phyloP scores from a whole-genome alignment of 768 basidiomycete genomes.

The Hebeloma cylindrosporum region DNA sequence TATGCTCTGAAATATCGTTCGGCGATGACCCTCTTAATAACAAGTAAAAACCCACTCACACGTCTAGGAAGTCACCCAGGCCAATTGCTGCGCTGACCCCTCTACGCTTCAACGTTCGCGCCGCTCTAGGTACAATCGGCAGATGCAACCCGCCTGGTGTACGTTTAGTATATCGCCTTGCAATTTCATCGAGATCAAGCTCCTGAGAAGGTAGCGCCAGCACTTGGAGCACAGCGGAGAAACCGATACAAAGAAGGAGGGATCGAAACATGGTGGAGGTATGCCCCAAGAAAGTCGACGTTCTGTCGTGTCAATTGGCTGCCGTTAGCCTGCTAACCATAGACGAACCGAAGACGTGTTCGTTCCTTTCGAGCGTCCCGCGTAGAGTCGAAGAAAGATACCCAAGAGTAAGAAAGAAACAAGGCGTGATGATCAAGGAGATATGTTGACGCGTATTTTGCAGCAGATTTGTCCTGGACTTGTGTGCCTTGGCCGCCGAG shows the following conservation, averaged over 20 bases:
- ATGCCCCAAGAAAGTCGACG: not conserved
- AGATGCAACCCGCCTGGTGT: constrained; percentile 37
- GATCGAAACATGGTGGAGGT: not conserved
- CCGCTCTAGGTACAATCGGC: constrained; percentile 32
- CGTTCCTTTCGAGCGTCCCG: too few relatives aligned
- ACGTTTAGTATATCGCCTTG: constrained; percentile 25
- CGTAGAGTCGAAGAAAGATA: too few relatives aligned
- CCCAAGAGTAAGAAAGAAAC: too few relatives aligned
- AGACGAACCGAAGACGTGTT: too few relatives aligned
- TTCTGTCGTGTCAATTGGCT: constrained; percentile 9
- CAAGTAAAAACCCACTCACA: constrained; percentile 42
- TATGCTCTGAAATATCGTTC: constrained; percentile 50
- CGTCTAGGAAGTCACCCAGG: constrained; percentile 60
- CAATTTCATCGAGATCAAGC: constrained; percentile 24
- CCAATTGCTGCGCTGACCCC: constrained; percentile 44
- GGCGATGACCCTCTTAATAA: not conserved
- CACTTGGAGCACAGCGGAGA: constrained; percentile 1
- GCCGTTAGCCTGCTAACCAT: constrained; percentile 21
- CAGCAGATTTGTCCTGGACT: too few relatives aligned
- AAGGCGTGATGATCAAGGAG: too few relatives aligned
- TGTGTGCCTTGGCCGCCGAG: too few relatives aligned
- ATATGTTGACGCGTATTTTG: too few relatives aligned
- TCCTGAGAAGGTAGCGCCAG: constrained; percentile 2
- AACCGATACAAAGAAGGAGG: not conserved
- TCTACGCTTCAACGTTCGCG: constrained; percentile 25